Evolutionary conservation across 441 rosid species (phyloP), one percentile per base, ranked within the genome.

Genomic region (Heliophila coronopifolia): DNA sequence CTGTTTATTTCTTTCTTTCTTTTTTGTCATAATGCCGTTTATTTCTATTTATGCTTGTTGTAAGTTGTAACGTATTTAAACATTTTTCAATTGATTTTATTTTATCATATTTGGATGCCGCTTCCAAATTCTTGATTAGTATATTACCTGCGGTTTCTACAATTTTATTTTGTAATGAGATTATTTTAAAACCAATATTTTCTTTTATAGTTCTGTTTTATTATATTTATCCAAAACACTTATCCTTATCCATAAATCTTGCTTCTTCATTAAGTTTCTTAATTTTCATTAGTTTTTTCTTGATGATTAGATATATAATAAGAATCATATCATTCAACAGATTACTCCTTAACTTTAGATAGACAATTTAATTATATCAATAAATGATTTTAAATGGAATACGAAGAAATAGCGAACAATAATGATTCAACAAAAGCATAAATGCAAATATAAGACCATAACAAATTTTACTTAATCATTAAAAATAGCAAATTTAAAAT

Each of bases 201-300:
- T 9, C 28, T 27, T 57, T 27, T 20, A 19, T 5, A 8, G 23
- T 47, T 37, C 37, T 38, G n/a, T n/a, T 30, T 47, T 37, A 20
- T 30, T 13, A 26, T 45, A 45, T 35, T 24, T 28, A 28, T 19
- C 39, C 23, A n/a, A n/a, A 26, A 38, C 31, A 10, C 13, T 30
- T 7, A 27, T 58, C 37, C 62, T 37, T 27, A 36, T 46, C 46
- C 33, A 47, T 47, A 4, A 12, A 37, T 18, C 38, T n/a, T 46
- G n/a, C 63, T 26, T 58, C 13, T 19, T 58, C 12, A 24, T 6
- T 37, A 58, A 39, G 18, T 17, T 33, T 4, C 6, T 44, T 32
- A 3, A 4, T 42, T 34, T 31, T 15, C 30, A 13, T 28, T 19
- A 2, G 12, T n/a, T n/a, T 7, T 26, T n/a, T 14, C 8, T 5